These are phyloP conservation scores for Fusarium sp. DNA, from an alignment of 2,329 filamentous ascomycete genomes.

Conservation along the genomic window DNA sequence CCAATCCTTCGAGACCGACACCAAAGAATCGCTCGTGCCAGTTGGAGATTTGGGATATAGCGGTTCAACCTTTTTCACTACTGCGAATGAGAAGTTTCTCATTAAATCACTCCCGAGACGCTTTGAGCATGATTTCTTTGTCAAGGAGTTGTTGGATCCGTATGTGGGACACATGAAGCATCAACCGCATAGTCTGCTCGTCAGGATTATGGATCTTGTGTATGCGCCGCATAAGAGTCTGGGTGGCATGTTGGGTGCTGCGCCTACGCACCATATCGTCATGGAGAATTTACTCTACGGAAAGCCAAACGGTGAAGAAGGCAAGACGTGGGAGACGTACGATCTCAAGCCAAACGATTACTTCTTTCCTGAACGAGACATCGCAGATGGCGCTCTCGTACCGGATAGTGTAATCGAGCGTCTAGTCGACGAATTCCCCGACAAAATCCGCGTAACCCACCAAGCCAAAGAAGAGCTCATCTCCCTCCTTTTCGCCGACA, in stretches of 20 bases:
- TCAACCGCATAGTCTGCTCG: constrained; percentile 70
- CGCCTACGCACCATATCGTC: constrained; percentile 78
- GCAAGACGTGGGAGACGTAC: constrained; percentile 72
- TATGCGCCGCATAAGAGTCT: constrained; percentile 66
- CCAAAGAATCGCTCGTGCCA: constrained; percentile 57
- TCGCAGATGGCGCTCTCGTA: constrained; percentile 71
- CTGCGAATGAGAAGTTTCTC: constrained; percentile 72
- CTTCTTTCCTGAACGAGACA: constrained; percentile 80
- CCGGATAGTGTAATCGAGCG: constrained; percentile 73
- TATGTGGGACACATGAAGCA: constrained; percentile 73
- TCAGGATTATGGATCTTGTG: constrained; percentile 78
- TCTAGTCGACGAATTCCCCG: constrained; percentile 74
- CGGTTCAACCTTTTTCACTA: constrained; percentile 80
- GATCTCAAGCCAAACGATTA: constrained; percentile 80
- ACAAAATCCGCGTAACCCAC: constrained; percentile 69
- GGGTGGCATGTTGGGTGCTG: constrained; percentile 68
- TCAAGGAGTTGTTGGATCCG: constrained; percentile 71
- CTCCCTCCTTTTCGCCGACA: constrained; percentile 68
- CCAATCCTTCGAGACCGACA: constrained; percentile 49
- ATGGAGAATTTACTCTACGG: constrained; percentile 82
- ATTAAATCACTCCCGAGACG: constrained; percentile 77
- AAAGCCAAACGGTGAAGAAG: constrained; percentile 57
- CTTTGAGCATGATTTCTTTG: constrained; percentile 79
- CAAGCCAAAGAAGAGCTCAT: constrained; percentile 68
- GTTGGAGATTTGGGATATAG: constrained; percentile 79